phyloP scores from a whole-genome alignment of 768 basidiomycete genomes.

The Amanita exitialis region DNA sequence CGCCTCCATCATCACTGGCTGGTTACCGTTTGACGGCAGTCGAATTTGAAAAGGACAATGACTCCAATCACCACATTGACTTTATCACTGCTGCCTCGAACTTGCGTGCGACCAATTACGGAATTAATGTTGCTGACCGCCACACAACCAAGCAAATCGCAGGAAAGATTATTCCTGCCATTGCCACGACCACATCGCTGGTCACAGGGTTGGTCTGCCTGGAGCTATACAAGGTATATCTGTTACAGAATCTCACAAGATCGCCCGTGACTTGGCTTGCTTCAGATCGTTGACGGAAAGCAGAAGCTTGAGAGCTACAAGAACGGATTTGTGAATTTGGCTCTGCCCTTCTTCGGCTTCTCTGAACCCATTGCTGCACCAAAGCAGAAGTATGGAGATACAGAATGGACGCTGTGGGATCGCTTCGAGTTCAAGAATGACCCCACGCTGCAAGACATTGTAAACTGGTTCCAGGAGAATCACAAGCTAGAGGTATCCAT shows the following conservation, averaged over 20 bases:
- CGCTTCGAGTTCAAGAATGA: conserved; percentile 88
- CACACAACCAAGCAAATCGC: conserved; percentile 97
- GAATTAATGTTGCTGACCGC: conserved; percentile 74
- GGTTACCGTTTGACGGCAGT: conserved; percentile 95
- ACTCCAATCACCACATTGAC: conserved; percentile 96
- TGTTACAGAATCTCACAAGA: background rate
- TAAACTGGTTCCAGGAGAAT: conserved; percentile 73
- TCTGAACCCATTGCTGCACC: conserved; percentile 89
- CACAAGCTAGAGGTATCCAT: conserved; percentile 87
- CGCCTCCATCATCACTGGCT: conserved; percentile 82
- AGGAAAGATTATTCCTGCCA: conserved; percentile 98
- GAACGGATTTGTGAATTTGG: conserved; percentile 97
- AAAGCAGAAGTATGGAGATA: conserved; percentile 81
- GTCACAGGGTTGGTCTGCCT: conserved; percentile 94
- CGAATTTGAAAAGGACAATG: conserved; percentile 99
- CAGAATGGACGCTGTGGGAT: conserved; percentile 98
- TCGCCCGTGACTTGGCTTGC: background rate
- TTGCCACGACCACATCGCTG: conserved; percentile 95
- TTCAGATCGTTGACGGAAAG: conserved; percentile 91
- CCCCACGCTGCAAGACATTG: conserved; percentile 78
- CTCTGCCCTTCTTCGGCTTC: conserved; percentile 97
- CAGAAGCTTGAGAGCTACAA: conserved; percentile 90
- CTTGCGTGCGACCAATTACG: conserved; percentile 92
- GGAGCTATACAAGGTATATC: conserved; percentile 86
- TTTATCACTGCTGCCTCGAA: conserved; percentile 98